These are phyloP conservation scores for Diaporthe caulivora DNA, from an alignment of 2,329 filamentous ascomycete species.

Conservation along the genomic window DNA sequence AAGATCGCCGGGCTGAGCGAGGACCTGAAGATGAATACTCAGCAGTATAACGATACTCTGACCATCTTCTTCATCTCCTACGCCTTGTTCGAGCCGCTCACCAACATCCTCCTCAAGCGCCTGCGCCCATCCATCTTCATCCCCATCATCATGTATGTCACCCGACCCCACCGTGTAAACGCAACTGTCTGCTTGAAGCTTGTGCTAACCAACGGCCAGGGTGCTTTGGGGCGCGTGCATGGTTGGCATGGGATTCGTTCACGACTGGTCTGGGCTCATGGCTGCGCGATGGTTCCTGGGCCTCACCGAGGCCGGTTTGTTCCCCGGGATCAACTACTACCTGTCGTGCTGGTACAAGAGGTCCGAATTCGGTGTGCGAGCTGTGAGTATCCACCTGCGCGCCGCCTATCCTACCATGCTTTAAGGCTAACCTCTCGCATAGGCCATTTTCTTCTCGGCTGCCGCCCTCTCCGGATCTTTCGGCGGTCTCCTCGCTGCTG, in stretches of 20 bases:
- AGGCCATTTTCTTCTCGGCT: conserved; percentile 83
- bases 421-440: neutral
- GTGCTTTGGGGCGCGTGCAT: conserved; percentile 76
- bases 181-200: neutral
- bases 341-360: conserved; percentile 84
- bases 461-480: conserved; percentile 82
- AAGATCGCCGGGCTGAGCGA: conserved; percentile 66
- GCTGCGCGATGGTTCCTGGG: conserved; percentile 79
- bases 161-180: neutral
- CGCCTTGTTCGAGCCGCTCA: conserved; percentile 80
- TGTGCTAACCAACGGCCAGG: conserved; percentile 50
- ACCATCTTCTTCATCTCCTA: conserved; percentile 93
- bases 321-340: conserved; percentile 77
- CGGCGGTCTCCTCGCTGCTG: conserved; percentile 77
- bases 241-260: conserved; percentile 76
- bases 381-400: conserved; percentile 40
- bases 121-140: conserved; percentile 83
- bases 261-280: conserved; percentile 74
- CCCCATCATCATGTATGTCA: conserved; percentile 80
- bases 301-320: conserved; percentile 80
- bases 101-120: conserved; percentile 84
- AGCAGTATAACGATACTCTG: conserved; percentile 79
- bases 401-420: neutral
- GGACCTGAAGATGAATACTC: conserved; percentile 71
- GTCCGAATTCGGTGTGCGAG: conserved; percentile 79